Evolutionary conservation across 345 rosid genomes (phyloP).

Genomic region (Balakata baccata): DNA sequence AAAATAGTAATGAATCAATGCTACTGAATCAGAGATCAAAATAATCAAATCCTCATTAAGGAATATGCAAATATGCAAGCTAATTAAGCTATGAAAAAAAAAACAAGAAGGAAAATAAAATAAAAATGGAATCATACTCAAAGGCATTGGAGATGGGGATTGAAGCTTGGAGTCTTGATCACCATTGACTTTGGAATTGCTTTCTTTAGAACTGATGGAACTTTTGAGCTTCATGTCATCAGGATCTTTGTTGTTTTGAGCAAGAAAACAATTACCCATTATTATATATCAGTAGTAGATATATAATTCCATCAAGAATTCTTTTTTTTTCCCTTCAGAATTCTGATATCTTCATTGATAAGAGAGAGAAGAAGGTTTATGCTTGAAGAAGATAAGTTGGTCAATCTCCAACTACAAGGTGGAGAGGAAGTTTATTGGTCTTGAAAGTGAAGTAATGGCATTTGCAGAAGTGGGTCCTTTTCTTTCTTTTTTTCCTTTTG

Average conservation of each 20-base stretch:
- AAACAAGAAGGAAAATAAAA: neutral
- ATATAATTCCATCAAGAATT: slow-evolving; percentile 8
- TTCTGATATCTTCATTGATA: neutral
- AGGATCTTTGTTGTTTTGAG: slow-evolving; percentile 24
- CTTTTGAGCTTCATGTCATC: slow-evolving; percentile 25
- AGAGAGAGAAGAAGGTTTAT: slow-evolving; percentile 20
- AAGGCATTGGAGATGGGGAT: slow-evolving; percentile 12
- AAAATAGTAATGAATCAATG: no score
- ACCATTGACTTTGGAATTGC: slow-evolving; percentile 19
- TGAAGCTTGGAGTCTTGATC: slow-evolving; percentile 22
- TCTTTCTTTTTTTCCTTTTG: neutral
- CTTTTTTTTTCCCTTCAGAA: no score
- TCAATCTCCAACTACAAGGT: slow-evolving; percentile 28
- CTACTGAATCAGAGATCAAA: neutral
- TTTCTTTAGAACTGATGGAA: slow-evolving; percentile 4
- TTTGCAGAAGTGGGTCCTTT: slow-evolving; percentile 40
- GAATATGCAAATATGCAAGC: no score
- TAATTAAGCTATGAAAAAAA: no score
- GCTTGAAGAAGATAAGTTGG: slow-evolving; percentile 23
- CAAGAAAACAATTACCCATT: slow-evolving; percentile 50
- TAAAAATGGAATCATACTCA: slow-evolving; percentile 27
- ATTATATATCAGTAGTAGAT: neutral
- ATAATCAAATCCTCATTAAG: neutral
- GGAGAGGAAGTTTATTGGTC: slow-evolving; percentile 44
- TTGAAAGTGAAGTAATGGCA: slow-evolving; percentile 58